Percentiles rank a stretch among this genome's conserved stretches.
Conservation (phyloP, 352 stramenopile species). For the Achlya hypogyna region DNA sequence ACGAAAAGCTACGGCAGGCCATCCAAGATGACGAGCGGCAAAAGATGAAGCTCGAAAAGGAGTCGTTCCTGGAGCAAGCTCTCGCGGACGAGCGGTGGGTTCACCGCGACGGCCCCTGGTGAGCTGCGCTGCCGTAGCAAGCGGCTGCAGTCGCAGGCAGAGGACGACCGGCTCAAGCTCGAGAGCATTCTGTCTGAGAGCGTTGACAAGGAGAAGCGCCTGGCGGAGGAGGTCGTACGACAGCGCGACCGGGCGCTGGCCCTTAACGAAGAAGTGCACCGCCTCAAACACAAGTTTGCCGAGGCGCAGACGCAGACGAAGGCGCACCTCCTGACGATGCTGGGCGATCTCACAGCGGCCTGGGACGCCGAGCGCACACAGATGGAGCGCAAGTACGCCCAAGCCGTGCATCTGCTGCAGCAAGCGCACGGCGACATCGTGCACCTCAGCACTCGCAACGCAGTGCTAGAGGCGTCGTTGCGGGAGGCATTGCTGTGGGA, state of each 20-base stretch:
- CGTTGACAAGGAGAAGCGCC: slow-evolving; percentile 68
- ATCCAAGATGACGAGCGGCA: slow-evolving; percentile 77
- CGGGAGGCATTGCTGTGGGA: slow-evolving; percentile 4
- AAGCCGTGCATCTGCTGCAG: slow-evolving; percentile 39
- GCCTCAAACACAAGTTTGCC: slow-evolving; percentile 42
- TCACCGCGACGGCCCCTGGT: not conserved
- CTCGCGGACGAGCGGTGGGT: slow-evolving; percentile 48
- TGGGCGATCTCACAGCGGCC: slow-evolving; percentile 41
- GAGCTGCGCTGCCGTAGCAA: not conserved
- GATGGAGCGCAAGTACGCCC: slow-evolving; percentile 42
- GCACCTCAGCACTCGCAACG: slow-evolving; percentile 39
- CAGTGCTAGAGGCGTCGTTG: slow-evolving; percentile 42
- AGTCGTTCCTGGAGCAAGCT: slow-evolving; percentile 42
- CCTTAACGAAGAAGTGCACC: slow-evolving; percentile 50
- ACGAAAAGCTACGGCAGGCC: slow-evolving; percentile 57
- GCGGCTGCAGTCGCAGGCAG: slow-evolving; percentile 42
- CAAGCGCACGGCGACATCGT: slow-evolving; percentile 59
- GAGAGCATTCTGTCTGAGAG: slow-evolving; percentile 38
- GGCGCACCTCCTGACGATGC: slow-evolving; percentile 35
- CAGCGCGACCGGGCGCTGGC: slow-evolving; percentile 40
- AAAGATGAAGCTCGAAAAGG: slow-evolving; percentile 70
- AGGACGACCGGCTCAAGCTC: slow-evolving; percentile 49
- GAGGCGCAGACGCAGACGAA: slow-evolving; percentile 46
- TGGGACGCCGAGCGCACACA: slow-evolving; percentile 39
- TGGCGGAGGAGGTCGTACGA: slow-evolving; percentile 57